phyloP scores from a whole-genome alignment of 2,329 filamentous ascomycete genomes.

The Stachybotrys echinatus region DNA sequence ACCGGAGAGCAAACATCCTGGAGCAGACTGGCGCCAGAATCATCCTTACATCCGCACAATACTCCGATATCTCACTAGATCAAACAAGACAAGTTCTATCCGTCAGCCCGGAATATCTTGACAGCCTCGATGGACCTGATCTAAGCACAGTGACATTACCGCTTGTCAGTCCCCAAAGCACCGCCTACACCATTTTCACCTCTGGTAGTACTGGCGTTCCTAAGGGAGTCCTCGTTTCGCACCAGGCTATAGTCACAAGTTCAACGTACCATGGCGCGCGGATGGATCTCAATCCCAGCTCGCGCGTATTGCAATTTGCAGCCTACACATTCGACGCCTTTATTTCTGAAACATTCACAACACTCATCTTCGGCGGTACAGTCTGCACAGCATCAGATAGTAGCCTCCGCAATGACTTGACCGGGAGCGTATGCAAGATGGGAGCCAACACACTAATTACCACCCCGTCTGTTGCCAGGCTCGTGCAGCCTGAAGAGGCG shows the following conservation, averaged over 20 bases:
- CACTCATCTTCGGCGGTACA: constrained; percentile 6
- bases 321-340: constrained; percentile 12
- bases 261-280: constrained; percentile 5
- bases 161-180: not conserved
- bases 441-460: not conserved
- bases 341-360: constrained; percentile 11
- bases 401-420: not conserved
- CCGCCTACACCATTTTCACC: constrained; percentile 14
- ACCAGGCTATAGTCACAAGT: constrained; percentile 8
- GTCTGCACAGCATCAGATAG: constrained; percentile 11
- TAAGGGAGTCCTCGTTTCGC: constrained; percentile 12
- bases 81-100: not conserved
- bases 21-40: not conserved
- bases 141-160: too few species aligned
- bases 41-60: not conserved
- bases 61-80: not conserved
- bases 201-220: constrained; percentile 11
- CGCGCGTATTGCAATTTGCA: constrained; percentile 12
- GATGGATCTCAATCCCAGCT: constrained; percentile 7
- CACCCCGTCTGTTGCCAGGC: constrained; percentile 3
- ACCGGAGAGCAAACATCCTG: not conserved
- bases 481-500: not conserved
- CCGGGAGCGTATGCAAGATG: not conserved
- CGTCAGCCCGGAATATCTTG: not conserved
- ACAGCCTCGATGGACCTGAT: not conserved